Evolutionary conservation across 768 basidiomycete genomes (phyloP), one percentile per base, ranked within the genome.

Genomic region (Cytidiella melzeri): DNA sequence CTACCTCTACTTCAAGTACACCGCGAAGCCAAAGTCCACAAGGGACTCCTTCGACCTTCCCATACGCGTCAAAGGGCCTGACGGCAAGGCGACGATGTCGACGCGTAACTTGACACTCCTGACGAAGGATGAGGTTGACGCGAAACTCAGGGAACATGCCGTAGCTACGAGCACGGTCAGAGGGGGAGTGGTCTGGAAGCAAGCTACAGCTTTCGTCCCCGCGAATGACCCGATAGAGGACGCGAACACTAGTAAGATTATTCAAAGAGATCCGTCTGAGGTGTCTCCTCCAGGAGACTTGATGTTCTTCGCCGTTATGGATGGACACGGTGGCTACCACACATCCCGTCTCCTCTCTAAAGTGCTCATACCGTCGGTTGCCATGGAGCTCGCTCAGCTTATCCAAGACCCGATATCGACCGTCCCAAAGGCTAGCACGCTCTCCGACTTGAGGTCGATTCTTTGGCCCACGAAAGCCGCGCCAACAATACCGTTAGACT

Each of bases 151-250:
- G 41, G 76, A 80, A 56, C 69, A 79, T 54, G 77, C 79, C 3
- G 70, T 69, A 3, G 66, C 67, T 15, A 68, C 78, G 47, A 69
- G 68, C 18, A 67, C 75, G 41, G 50, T 68, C 11, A 70, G 79
- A 37, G 80, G 71, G 27, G 81, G 83, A 15, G 67, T 79, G 45
- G 66, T 73, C 11, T 91, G 88, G 88, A 82, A 76, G 55, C 84
- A 85, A 66, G 76, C 84, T 42, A 94, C 86, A 3, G 88, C 90
- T 15, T 77, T 75, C 27, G 70, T 98, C 28, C 73, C 88, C 1
- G 86, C 92, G 3, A 99, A 99, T 61, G 80, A 87, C 51, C 90
- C 92, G 6, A 83, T 96, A 45, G 96, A 99, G 67, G 96, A 99
- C 63, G 83, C 92, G 21, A 77, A 84, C 55, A 79, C 87, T 3